Evolutionary conservation across 2,329 filamentous ascomycete species (phyloP).

Genomic region (Botrytis elliptica): DNA sequence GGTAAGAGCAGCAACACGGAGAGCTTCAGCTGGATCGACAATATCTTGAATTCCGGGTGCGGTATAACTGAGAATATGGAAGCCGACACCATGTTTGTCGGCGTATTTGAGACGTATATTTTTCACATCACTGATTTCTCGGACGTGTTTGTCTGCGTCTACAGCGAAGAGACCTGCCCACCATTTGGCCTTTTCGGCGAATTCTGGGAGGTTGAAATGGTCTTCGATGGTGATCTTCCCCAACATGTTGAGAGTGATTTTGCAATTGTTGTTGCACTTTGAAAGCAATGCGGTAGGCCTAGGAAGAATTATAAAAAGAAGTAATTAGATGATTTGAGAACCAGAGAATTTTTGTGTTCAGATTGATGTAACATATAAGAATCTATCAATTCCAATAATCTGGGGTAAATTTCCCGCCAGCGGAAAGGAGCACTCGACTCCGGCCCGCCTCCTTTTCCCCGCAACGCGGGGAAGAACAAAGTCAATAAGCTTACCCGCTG

Average conservation of each 20-base stretch:
- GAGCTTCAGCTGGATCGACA: slow-evolving; percentile 44
- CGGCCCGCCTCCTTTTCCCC: slow-evolving; percentile 1
- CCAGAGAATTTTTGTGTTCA: neutral
- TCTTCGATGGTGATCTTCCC: slow-evolving; percentile 16
- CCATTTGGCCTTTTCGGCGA: slow-evolving; percentile 58
- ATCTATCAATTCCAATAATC: neutral
- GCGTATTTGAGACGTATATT: slow-evolving; percentile 45
- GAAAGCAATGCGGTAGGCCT: neutral
- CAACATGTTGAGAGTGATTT: neutral
- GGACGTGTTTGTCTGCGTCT: slow-evolving; percentile 57
- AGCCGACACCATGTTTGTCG: slow-evolving; percentile 50
- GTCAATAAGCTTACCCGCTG: neutral
- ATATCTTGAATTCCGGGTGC: slow-evolving; percentile 50
- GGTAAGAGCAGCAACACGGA: slow-evolving; percentile 44
- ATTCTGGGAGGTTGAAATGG: slow-evolving; percentile 27
- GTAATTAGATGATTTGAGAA: neutral
- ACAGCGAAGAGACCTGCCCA: slow-evolving; percentile 60
- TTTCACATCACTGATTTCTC: slow-evolving; percentile 52
- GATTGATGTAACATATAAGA: neutral
- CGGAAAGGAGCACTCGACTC: neutral
- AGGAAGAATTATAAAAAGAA: neutral
- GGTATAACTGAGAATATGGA: slow-evolving; percentile 50
- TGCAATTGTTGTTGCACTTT: neutral
- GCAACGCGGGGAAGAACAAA: neutral
- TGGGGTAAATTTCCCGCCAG: neutral